These are phyloP conservation scores for Mycena sanguinolenta DNA, from an alignment of 768 basidiomycete genomes.

Conservation along the genomic window DNA sequence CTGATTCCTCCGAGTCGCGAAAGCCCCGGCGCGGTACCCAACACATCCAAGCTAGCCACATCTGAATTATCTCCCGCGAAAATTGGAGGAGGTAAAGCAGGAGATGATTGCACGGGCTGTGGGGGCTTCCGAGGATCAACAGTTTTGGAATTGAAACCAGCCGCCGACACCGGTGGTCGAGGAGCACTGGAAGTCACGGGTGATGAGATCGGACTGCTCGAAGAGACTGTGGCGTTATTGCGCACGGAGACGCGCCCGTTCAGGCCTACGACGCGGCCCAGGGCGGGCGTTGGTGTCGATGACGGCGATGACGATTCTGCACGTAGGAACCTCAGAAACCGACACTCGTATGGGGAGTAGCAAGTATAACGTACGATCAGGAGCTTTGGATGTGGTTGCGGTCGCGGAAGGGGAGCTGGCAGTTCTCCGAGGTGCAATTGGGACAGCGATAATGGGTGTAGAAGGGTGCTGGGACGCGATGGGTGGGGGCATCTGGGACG, in stretches of 20 bases:
- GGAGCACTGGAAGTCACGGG: not conserved
- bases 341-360: too few species aligned
- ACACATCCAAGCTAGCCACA: too few species aligned
- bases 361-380: constrained; percentile 11
- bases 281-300: not conserved
- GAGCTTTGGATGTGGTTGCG: not conserved
- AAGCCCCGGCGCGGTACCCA: too few species aligned
- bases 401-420: constrained; percentile 4
- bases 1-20: too few species aligned
- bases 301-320: too few species aligned
- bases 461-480: not conserved
- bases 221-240: not conserved
- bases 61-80: too few species aligned
- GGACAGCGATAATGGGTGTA: not conserved
- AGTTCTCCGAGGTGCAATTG: not conserved
- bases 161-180: not conserved
- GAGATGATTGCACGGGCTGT: too few species aligned
- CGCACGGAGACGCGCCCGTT: constrained; percentile 11
- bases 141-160: not conserved
- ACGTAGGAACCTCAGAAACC: too few species aligned
- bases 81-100: too few species aligned
- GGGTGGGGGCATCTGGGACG: constrained; percentile 2
- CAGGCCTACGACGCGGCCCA: constrained; percentile 1
- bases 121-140: too few species aligned
- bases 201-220: not conserved